Evolutionary conservation across 306 rosid genomes (phyloP), one percentile per base, ranked within the genome.

Genomic region (Alnus rubra): DNA sequence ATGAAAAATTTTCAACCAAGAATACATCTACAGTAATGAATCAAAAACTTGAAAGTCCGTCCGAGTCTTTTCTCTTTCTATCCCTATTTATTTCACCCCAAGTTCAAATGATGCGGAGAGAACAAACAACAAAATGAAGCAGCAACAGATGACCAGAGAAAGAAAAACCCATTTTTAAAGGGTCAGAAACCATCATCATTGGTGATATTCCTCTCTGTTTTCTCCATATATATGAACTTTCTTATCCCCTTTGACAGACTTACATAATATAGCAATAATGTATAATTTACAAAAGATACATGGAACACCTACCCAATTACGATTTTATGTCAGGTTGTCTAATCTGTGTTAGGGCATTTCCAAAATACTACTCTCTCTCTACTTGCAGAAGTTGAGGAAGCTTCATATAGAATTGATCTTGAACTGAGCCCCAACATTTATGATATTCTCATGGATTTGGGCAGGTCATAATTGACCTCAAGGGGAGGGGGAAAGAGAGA

Each of bases 261-360:
- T 5, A 23, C 28, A 23, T 23, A 5, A 33, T 45, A 15, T 33
- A 63, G 74, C 74, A 42, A 18, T 9, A 44, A 55, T 35, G 68
- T 45, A 70, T 81, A 55, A 54, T 14, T 82, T 74, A 75, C 74
- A 39, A 30, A 52, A 28, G 59, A 42, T 13, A 30, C 78, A 69
- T 16, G 62, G 19, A 48, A 74, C 73, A 42, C 63, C 67, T 68
- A 23, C 49, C 19, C 31, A 58, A 8, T 6, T 59, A 69, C 1
- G 52, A 74, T 70, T 63, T 13, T 13, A 74, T 42, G 33, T 60
- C 52, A 28, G 3, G 60, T 31, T 55, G 77, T 37, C 47, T 68
- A 69, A 44, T 42, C 33, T 75, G 80, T 75, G 76, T 65, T 78
- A 44, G 14, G 11, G 71, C 56, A 65, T 56, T 30, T 42, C 70